A percentile compares a stretch with the other conserved stretches of the same genome.
These are phyloP conservation scores for Blastobotrys peoriensis DNA, from an alignment of 805 yeast genomes.

Conservation along the genomic window DNA sequence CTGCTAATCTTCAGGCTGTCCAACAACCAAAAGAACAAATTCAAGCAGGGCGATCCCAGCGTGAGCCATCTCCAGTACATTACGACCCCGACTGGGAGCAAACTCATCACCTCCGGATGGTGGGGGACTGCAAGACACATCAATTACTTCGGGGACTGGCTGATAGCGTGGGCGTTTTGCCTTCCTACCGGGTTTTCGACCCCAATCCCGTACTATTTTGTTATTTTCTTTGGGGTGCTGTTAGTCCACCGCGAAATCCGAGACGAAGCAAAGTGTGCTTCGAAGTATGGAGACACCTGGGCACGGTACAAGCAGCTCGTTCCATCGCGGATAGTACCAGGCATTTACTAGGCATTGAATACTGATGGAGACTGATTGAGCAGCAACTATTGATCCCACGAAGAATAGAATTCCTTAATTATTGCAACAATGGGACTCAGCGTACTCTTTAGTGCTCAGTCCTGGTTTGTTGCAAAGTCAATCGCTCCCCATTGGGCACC, in stretches of 20 bases:
- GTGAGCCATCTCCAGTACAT: constrained; percentile 61
- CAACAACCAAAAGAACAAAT: constrained; percentile 77
- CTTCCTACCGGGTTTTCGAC: constrained; percentile 79
- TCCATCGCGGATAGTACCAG: constrained; percentile 88
- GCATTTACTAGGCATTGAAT: constrained; percentile 54
- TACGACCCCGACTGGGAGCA: constrained; percentile 69
- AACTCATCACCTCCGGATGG: constrained; percentile 86
- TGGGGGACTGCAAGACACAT: constrained; percentile 92
- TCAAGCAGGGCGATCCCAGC: constrained; percentile 68
- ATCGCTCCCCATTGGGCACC: no score
- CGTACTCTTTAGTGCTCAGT: no score
- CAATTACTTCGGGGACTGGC: constrained; percentile 93
- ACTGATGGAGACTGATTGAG: no score
- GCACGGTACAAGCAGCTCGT: constrained; percentile 70
- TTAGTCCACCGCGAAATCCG: constrained; percentile 83
- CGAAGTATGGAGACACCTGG: constrained; percentile 86
- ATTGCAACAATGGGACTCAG: no score
- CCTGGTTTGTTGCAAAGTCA: no score
- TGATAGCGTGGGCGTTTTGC: constrained; percentile 89
- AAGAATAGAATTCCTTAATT: no score
- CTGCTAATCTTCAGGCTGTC: constrained; percentile 78
- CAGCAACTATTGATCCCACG: no score
- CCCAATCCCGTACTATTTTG: constrained; percentile 82
- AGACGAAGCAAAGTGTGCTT: constrained; percentile 86
- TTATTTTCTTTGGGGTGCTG: constrained; percentile 72